Percentiles rank a stretch among this genome's conserved stretches.
Conservation (phyloP, 306 rosid genomes). For the Amphicarpaea edgeworthii region DNA sequence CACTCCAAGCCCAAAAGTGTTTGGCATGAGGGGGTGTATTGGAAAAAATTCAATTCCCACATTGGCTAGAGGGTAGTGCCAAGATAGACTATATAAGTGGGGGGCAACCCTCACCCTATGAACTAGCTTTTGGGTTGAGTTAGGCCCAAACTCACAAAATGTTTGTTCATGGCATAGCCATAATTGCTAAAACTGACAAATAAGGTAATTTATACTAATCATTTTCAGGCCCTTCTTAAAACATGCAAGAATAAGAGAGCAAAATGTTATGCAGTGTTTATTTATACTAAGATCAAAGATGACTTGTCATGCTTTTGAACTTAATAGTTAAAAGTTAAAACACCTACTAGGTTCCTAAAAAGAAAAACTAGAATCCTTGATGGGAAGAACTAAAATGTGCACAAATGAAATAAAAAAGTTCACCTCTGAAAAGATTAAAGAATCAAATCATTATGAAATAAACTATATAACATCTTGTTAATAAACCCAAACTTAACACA, state of each 20-base stretch:
- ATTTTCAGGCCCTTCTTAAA: slow-evolving; percentile 3
- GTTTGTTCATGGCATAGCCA: neutral
- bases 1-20: no score
- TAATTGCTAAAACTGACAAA: slow-evolving; percentile 3
- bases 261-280: neutral
- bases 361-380: neutral
- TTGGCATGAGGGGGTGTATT: no score
- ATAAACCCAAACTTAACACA: slow-evolving; percentile 1
- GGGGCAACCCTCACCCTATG: no score
- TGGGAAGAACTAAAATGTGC: neutral
- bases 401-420: neutral
- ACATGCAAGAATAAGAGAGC: slow-evolving; percentile 5
- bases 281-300: neutral
- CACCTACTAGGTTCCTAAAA: neutral
- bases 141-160: no score
- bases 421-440: slow-evolving; percentile 17
- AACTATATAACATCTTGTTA: neutral
- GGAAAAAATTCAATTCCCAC: no score
- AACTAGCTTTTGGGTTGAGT: no score
- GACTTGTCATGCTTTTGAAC: slow-evolving; percentile 7
- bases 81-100: no score
- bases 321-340: slow-evolving; percentile 9
- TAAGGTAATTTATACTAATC: neutral
- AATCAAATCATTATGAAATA: slow-evolving; percentile 7
- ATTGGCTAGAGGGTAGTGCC: no score